Conservation (phyloP, 2,329 filamentous ascomycete genomes). For the Leptographium lundbergii region DNA sequence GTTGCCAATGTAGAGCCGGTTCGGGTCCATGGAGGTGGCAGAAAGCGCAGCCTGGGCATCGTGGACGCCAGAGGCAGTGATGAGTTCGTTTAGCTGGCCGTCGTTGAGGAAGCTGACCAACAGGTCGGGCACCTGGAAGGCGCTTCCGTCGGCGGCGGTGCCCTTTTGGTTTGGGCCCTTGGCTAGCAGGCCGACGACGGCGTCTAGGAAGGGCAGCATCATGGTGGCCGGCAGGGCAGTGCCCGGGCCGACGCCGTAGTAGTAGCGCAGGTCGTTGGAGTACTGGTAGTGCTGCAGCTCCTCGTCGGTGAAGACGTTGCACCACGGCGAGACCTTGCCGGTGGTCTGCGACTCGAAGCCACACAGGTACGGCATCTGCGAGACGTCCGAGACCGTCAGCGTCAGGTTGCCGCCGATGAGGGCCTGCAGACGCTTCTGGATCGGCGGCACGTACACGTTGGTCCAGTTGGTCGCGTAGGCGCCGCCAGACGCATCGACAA, state of each 20-base stretch:
- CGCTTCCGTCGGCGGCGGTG: constrained; percentile 27
- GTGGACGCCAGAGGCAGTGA: constrained; percentile 47
- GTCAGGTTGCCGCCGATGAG: constrained; percentile 41
- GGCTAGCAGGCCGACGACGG: constrained; percentile 38
- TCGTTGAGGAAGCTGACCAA: constrained; percentile 53
- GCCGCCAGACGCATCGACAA: constrained; percentile 40
- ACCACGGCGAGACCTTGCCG: constrained; percentile 48
- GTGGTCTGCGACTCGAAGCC: constrained; percentile 59
- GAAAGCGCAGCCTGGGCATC: constrained; percentile 40
- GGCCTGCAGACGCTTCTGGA: constrained; percentile 39
- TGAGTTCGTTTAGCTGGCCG: constrained; percentile 50
- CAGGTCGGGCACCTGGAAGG: constrained; percentile 40
- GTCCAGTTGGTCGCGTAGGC: constrained; percentile 20
- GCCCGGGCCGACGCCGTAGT: constrained; percentile 49
- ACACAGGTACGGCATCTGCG: constrained; percentile 51
- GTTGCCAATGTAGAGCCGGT: constrained; percentile 40
- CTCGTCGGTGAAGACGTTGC: constrained; percentile 45
- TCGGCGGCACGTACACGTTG: constrained; percentile 24
- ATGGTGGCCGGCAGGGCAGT: constrained; percentile 39
- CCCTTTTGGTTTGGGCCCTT: constrained; percentile 38
- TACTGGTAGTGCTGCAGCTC: constrained; percentile 56
- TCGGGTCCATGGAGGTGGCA: constrained; percentile 28
- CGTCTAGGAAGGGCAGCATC: constrained; percentile 48
- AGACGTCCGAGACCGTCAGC: constrained; percentile 29
- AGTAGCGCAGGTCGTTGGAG: constrained; percentile 55